phyloP scores from a whole-genome alignment of 306 rosid genomes.

The Hippophae rhamnoides region DNA sequence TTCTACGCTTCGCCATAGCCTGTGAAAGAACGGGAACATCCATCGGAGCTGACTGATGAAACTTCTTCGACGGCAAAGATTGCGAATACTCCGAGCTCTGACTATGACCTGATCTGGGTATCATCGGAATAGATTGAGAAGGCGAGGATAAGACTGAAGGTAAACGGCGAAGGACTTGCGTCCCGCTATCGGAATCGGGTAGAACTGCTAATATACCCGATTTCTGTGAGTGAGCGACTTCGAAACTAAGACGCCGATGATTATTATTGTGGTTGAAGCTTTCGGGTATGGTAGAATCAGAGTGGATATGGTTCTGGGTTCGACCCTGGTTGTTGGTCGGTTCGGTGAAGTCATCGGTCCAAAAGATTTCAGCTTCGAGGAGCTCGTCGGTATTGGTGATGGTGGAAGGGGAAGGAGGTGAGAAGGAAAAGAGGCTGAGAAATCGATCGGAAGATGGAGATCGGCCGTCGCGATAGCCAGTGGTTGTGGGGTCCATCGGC shows the following conservation, averaged over 20 bases:
- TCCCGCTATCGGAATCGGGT: conserved; percentile 25
- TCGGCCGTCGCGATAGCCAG: conserved; percentile 35
- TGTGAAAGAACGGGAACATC: conserved; percentile 52
- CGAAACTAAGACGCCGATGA: conserved; percentile 4
- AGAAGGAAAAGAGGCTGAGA: conserved; percentile 32
- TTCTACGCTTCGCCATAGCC: conserved; percentile 21
- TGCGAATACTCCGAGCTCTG: conserved; percentile 27
- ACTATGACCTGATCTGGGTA: conserved; percentile 39
- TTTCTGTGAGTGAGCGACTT: conserved; percentile 15
- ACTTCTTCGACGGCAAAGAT: conserved; percentile 37
- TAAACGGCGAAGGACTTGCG: conserved; percentile 31
- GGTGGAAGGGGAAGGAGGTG: conserved; percentile 4
- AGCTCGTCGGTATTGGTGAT: conserved; percentile 32
- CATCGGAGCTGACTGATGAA: conserved; percentile 69
- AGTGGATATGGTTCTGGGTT: not conserved
- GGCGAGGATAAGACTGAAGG: conserved; percentile 28
- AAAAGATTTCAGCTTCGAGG: conserved; percentile 65
- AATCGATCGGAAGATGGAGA: conserved; percentile 52
- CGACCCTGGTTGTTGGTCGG: conserved; percentile 10
- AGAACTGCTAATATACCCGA: conserved; percentile 62
- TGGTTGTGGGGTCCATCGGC: conserved; percentile 37
- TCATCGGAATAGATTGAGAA: conserved; percentile 38
- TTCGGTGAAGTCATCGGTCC: conserved; percentile 42
- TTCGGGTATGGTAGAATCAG: not conserved
- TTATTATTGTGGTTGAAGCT: not conserved